Evolutionary conservation across 108 stramenopile genomes (phyloP).

Genomic region (Pseudonitzschia pungens): DNA sequence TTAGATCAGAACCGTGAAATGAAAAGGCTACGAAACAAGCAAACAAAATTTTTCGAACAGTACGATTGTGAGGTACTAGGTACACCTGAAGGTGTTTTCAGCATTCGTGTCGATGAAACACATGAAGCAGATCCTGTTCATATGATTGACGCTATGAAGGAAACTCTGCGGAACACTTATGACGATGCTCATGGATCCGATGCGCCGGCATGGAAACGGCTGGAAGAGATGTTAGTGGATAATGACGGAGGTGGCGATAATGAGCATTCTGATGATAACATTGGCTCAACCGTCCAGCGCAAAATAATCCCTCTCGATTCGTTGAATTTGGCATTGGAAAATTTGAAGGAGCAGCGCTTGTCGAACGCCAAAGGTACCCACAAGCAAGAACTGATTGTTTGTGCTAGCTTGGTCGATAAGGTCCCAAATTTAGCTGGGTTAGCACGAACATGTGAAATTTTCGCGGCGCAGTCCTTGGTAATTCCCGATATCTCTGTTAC

Average conservation of each 20-base stretch:
- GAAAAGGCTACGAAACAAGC: slow-evolving; percentile 73
- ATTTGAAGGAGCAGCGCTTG: slow-evolving; percentile 43
- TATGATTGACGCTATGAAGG: slow-evolving; percentile 71
- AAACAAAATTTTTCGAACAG: slow-evolving; percentile 60
- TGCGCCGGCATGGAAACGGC: slow-evolving; percentile 75
- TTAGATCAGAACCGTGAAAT: slow-evolving; percentile 78
- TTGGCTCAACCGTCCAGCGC: slow-evolving; percentile 58
- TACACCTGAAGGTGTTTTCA: slow-evolving; percentile 62
- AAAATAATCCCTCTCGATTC: slow-evolving; percentile 88
- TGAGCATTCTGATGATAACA: slow-evolving; percentile 1
- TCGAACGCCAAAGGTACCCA: slow-evolving; percentile 74
- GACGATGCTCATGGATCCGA: slow-evolving; percentile 70
- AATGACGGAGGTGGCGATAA: not conserved
- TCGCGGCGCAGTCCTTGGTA: slow-evolving; percentile 74
- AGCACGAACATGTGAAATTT: slow-evolving; percentile 87
- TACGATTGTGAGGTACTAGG: slow-evolving; percentile 76
- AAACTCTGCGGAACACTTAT: slow-evolving; percentile 64
- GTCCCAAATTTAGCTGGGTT: slow-evolving; percentile 87
- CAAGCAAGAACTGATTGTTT: slow-evolving; percentile 83
- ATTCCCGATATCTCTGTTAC: slow-evolving; percentile 70
- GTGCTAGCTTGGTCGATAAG: slow-evolving; percentile 88
- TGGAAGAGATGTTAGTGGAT: slow-evolving; percentile 31
- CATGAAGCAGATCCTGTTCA: slow-evolving; percentile 73
- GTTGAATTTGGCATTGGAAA: slow-evolving; percentile 67
- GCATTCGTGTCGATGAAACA: slow-evolving; percentile 79